Percentiles rank a stretch among this genome's conserved stretches.
These are phyloP conservation scores for Penicillium sp. DNA, from an alignment of 2,329 filamentous ascomycete genomes.

Conservation along the genomic window DNA sequence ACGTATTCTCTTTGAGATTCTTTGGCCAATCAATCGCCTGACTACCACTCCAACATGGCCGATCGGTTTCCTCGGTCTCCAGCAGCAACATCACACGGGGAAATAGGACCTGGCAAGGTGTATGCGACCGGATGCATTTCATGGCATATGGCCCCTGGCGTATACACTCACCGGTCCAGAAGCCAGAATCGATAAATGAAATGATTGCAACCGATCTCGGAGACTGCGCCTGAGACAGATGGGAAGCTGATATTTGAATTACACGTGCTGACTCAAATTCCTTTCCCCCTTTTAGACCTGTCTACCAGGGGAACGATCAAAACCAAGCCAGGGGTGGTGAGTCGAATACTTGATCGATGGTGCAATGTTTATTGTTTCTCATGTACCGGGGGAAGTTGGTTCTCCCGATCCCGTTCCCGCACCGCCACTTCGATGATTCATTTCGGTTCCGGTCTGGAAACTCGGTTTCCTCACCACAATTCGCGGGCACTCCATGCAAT, in stretches of 20 bases:
- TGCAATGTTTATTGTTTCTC: slow-evolving; percentile 23
- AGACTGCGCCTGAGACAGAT: not conserved
- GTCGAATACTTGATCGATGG: slow-evolving; percentile 30
- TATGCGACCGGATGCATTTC: slow-evolving; percentile 18
- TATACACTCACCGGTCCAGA: not conserved
- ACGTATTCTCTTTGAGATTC: too few species aligned
- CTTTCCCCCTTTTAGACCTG: slow-evolving; percentile 15
- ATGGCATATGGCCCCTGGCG: not conserved
- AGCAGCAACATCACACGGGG: not conserved
- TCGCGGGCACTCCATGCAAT: not conserved
- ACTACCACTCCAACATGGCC: not conserved
- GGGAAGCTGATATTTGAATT: too few species aligned
- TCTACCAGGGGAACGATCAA: slow-evolving; percentile 24
- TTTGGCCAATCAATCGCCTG: not conserved
- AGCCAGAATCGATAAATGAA: not conserved
- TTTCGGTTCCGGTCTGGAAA: slow-evolving; percentile 10
- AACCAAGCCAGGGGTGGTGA: slow-evolving; percentile 33
- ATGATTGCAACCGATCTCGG: not conserved
- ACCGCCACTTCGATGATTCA: slow-evolving; percentile 33
- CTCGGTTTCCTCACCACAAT: slow-evolving; percentile 1
- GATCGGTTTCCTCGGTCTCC: slow-evolving; percentile 6
- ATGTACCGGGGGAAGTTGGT: not conserved
- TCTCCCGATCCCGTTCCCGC: slow-evolving; percentile 16
- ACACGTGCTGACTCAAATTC: not conserved
- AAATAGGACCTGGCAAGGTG: not conserved